These are phyloP conservation scores for Aspergillus biplanus DNA, from an alignment of 495 filamentous ascomycete genomes.

Conservation along the genomic window DNA sequence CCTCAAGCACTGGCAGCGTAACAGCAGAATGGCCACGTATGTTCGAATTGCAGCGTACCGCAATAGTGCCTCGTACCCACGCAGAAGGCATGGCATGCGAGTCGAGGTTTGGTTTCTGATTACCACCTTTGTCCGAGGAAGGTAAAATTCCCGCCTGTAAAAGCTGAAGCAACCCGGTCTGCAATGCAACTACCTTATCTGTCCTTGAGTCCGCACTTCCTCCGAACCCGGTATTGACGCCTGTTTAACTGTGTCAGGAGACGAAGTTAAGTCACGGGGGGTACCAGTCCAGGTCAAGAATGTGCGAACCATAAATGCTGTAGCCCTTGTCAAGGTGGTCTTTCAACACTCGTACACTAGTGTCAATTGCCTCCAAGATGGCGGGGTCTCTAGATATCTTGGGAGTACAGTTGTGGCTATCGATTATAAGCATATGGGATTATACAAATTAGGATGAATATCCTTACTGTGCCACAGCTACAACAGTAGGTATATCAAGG, in stretches of 20 bases:
- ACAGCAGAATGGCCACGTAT: constrained; percentile 63
- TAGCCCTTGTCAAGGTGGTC: constrained; percentile 24
- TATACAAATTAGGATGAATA: background rate
- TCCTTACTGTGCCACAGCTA: constrained; percentile 25
- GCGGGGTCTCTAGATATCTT: constrained; percentile 21
- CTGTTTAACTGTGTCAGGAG: constrained; percentile 24
- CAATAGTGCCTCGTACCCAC: constrained; percentile 60
- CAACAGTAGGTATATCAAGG: constrained; percentile 26
- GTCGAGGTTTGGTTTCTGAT: constrained; percentile 25
- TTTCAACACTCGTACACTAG: constrained; percentile 25
- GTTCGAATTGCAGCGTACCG: constrained; percentile 59
- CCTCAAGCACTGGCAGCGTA: constrained; percentile 50
- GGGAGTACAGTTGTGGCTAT: constrained; percentile 24
- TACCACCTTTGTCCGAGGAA: constrained; percentile 27
- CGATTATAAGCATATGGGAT: constrained; percentile 8
- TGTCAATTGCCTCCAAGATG: constrained; percentile 20
- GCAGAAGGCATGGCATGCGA: constrained; percentile 49
- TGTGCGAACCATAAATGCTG: constrained; percentile 26
- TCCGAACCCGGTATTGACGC: constrained; percentile 71
- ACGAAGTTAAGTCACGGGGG: background rate
- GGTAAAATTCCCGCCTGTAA: constrained; percentile 56
- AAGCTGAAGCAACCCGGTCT: constrained; percentile 55
- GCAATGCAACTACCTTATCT: constrained; percentile 46
- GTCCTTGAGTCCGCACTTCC: constrained; percentile 63
- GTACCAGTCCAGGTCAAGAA: background rate